Evolutionary conservation across 306 rosid species (phyloP), one percentile per base, ranked within the genome.

Genomic region (Sophora flavescens): DNA sequence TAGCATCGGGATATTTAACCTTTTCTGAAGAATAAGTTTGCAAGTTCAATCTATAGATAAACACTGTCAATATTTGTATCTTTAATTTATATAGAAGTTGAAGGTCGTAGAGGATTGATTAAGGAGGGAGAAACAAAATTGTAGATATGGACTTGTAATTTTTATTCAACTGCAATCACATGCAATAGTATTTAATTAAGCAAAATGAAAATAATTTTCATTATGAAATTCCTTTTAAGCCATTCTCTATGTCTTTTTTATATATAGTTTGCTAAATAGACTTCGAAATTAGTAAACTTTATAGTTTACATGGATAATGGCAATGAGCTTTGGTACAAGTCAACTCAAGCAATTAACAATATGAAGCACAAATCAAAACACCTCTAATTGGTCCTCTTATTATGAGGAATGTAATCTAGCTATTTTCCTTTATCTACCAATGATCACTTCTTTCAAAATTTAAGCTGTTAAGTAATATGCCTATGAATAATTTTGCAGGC

Each of bases 1-100:
- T 81, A 16, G 68, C 63, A 57, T 72, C 45, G 26, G 17, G 63
- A 79, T 74, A 80, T 77, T 81, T 69, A 54, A 59, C 4, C 22
- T 22, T 11, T 78, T 51, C 32, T 60, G 3, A 57, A 64, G 12
- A 51, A 33, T 38, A 61, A 69, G 6, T 45, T 7, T 13, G 54
- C 13, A 61, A n/a, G 36, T 33, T 74, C 50, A 10, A 8, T 57
- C 45, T 74, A 80, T 35, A 69, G 56, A 47, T 68, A 80, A 9
- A 63, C 65, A 70, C 6, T 57, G 48, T 11, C 18, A 8, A n/a
- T 47, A 42, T 16, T 58, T 63, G 62, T 28, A 72, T 36, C 67
- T 54, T 44, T 22, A 22, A 22, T 22, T 22, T 4, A 17, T 48
- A 45, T 6, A 35, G n/a, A n/a, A n/a, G n/a, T n/a, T n/a, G n/a